phyloP scores from a whole-genome alignment of 2,329 filamentous ascomycete species.

The Fusarium concolor region DNA sequence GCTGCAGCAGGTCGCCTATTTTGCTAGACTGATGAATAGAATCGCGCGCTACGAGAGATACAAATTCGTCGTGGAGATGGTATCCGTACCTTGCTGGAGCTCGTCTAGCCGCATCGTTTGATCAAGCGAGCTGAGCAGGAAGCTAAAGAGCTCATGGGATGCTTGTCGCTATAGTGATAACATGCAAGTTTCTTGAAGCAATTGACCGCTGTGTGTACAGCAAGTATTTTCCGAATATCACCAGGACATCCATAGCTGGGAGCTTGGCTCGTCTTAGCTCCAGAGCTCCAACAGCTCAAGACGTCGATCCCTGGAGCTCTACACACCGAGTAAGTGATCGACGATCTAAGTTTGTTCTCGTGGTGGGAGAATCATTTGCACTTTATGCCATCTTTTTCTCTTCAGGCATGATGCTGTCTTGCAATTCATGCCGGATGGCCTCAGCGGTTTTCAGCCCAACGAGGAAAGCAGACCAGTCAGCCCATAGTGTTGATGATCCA shows the following conservation, averaged over 20 bases:
- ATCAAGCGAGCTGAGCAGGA: conserved; percentile 35
- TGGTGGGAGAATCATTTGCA: conserved; percentile 25
- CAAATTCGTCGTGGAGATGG: conserved; percentile 27
- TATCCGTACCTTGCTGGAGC: conserved; percentile 31
- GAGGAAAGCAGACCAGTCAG: conserved; percentile 26
- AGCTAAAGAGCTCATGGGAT: conserved; percentile 34
- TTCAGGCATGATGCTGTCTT: conserved; percentile 21
- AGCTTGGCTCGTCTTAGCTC: conserved; percentile 34
- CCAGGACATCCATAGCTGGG: conserved; percentile 20
- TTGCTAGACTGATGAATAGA: conserved; percentile 24
- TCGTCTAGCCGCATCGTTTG: conserved; percentile 24
- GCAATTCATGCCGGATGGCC: conserved; percentile 34
- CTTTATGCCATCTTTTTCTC: conserved; percentile 16
- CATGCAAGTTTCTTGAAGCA: conserved; percentile 29
- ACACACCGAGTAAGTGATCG: conserved; percentile 36
- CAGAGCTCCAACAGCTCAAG: conserved; percentile 30
- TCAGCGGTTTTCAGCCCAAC: conserved; percentile 34
- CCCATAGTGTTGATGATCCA: conserved; percentile 28
- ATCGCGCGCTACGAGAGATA: conserved; percentile 11
- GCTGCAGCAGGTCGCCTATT: conserved; percentile 30
- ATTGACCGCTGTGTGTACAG: conserved; percentile 25
- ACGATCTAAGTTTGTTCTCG: conserved; percentile 28
- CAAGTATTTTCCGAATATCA: conserved; percentile 20
- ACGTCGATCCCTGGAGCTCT: conserved; percentile 27
- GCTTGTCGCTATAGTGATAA: conserved; percentile 35